A percentile compares a stretch with the other conserved stretches of the same genome.
Evolutionary conservation across 192 early-diverging fungal species (phyloP).

Genomic region (Geranomyces variabilis): DNA sequence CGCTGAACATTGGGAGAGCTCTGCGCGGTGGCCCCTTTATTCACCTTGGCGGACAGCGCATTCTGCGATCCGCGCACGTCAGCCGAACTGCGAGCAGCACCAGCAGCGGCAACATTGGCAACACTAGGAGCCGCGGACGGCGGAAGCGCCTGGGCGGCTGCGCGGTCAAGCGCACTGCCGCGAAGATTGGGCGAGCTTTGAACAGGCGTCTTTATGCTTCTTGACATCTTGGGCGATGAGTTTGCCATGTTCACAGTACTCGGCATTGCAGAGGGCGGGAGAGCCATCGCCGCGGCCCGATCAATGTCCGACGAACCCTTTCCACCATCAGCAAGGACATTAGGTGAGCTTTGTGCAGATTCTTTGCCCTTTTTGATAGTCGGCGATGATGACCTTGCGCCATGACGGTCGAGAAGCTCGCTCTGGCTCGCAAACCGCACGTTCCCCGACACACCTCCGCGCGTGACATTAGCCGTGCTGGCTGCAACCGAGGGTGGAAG

Average conservation of each 20-base stretch:
- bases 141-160: neutral
- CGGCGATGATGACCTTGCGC: neutral
- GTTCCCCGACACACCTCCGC: neutral
- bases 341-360: neutral
- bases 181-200: conserved; percentile 9
- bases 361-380: neutral
- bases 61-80: neutral
- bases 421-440: neutral
- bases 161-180: neutral
- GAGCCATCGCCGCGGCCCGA: neutral
- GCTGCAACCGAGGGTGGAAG: neutral
- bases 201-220: neutral
- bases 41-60: neutral
- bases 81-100: neutral
- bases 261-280: neutral
- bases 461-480: neutral
- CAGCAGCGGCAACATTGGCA: neutral
- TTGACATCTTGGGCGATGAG: neutral
- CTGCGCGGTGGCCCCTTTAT: neutral
- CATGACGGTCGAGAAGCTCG: neutral
- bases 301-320: neutral
- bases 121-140: neutral
- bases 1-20: neutral
- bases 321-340: neutral
- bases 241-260: neutral